A percentile compares a stretch with the other conserved stretches of the same genome.
Evolutionary conservation across 139 green algal genomes (phyloP).

Genomic region (Haematococcus lacustris): DNA sequence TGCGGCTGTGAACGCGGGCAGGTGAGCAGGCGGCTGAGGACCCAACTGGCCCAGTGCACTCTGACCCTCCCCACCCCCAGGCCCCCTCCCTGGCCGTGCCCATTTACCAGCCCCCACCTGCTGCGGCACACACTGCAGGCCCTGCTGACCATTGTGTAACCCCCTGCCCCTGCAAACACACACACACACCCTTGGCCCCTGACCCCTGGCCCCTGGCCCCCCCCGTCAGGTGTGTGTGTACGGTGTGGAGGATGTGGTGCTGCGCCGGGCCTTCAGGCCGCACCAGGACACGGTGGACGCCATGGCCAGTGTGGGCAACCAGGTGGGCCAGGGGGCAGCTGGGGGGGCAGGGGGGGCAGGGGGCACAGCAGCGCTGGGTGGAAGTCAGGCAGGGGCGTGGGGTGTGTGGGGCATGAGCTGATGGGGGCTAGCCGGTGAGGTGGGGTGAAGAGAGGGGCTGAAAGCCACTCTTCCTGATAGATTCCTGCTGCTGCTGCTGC

Average conservation of each 20-base stretch:
- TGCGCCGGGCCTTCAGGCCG: conserved; percentile 12
- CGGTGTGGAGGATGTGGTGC: conserved; percentile 1
- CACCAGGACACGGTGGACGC: conserved; percentile 36
- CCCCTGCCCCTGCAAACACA: too few species aligned
- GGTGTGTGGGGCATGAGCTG: background rate
- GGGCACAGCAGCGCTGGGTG: background rate
- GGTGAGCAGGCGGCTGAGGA: conserved; percentile 16
- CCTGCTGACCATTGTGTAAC: too few species aligned
- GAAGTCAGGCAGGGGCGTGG: background rate
- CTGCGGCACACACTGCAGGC: too few species aligned
- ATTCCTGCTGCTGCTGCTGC: background rate
- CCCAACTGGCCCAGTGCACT: background rate
- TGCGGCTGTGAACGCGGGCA: conserved; percentile 37
- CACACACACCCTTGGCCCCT: too few species aligned
- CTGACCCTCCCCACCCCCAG: background rate
- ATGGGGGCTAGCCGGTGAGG: background rate
- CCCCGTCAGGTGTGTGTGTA: conserved; percentile 6
- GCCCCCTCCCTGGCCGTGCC: background rate
- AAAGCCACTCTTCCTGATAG: background rate
- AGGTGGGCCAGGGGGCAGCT: conserved; percentile 11
- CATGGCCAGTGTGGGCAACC: conserved; percentile 23
- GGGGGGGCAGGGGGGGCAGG: background rate
- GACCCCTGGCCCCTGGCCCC: background rate
- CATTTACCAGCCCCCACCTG: background rate
- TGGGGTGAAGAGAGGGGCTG: background rate